A percentile compares a stretch with the other conserved stretches of the same genome.
phyloP scores from a whole-genome alignment of 2,329 filamentous ascomycete species.

The Trichoderma cornu-damae region DNA sequence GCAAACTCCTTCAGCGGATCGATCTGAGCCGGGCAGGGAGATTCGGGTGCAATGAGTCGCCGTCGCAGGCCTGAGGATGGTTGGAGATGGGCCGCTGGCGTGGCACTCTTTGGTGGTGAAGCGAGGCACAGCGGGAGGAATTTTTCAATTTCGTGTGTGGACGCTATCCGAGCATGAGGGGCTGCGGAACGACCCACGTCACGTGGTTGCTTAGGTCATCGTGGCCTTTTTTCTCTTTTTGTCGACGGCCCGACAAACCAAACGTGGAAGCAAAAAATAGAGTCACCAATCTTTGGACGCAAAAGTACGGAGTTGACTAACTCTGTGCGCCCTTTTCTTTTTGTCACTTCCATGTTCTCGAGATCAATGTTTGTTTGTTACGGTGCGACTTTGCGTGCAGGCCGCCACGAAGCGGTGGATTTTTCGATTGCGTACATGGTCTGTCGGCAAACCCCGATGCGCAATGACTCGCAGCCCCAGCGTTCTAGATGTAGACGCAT shows the following conservation, averaged over 20 bases:
- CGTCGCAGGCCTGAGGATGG: slow-evolving; percentile 37
- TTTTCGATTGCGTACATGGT: too few species aligned
- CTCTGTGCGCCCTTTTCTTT: too few species aligned
- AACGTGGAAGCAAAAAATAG: not conserved
- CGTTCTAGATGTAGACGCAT: too few species aligned
- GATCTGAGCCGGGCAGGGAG: slow-evolving; percentile 35
- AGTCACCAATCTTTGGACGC: not conserved
- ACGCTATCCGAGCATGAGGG: slow-evolving; percentile 41
- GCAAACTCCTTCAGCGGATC: slow-evolving; percentile 46
- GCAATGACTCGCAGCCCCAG: too few species aligned
- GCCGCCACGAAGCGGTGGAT: too few species aligned
- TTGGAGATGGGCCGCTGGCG: slow-evolving; percentile 35
- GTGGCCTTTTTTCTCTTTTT: slow-evolving; percentile 19
- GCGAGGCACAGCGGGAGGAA: slow-evolving; percentile 32
- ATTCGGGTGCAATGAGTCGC: slow-evolving; percentile 34
- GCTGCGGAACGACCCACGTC: slow-evolving; percentile 30
- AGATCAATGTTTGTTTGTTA: too few species aligned
- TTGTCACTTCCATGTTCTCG: too few species aligned
- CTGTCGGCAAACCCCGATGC: too few species aligned
- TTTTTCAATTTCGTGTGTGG: slow-evolving; percentile 46
- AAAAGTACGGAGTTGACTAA: too few species aligned
- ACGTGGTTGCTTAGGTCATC: slow-evolving; percentile 29
- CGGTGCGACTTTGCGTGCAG: too few species aligned
- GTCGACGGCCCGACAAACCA: not conserved
- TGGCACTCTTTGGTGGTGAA: slow-evolving; percentile 38